Conservation (phyloP, 2,329 filamentous ascomycete species). For the Coleophoma eucalyptorum region DNA sequence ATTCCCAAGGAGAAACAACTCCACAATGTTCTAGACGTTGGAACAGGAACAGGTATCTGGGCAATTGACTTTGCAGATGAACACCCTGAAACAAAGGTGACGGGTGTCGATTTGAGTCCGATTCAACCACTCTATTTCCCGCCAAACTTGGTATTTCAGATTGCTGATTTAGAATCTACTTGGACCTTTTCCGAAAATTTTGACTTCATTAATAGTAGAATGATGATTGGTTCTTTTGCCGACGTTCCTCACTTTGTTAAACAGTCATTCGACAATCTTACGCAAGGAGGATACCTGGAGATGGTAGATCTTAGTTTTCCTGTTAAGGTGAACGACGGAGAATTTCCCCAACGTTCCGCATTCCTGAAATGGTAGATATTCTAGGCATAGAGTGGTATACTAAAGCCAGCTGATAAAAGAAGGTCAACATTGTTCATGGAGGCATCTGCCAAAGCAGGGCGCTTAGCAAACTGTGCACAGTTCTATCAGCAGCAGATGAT, state of each 20-base stretch:
- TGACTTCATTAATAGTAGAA: constrained; percentile 44
- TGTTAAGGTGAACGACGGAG: not conserved
- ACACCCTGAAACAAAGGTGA: constrained; percentile 12
- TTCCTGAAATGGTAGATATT: no score
- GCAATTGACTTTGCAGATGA: constrained; percentile 5
- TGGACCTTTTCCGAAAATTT: constrained; percentile 44
- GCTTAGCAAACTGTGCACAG: not conserved
- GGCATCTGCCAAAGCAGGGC: constrained; percentile 2
- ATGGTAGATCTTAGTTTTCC: not conserved
- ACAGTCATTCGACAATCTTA: constrained; percentile 1
- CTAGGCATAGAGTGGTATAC: no score
- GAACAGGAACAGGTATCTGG: constrained; percentile 1
- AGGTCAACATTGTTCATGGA: not conserved
- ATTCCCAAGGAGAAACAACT: constrained; percentile 12
- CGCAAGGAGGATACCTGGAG: not conserved
- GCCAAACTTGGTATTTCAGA: constrained; percentile 8
- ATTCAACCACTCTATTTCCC: constrained; percentile 25
- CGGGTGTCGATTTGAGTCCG: constrained; percentile 32
- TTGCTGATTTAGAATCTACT: constrained; percentile 46
- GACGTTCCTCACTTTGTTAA: constrained; percentile 2
- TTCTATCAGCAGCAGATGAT: not conserved
- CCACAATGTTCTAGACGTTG: constrained; percentile 3
- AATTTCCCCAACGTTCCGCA: not conserved
- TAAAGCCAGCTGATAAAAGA: not conserved
- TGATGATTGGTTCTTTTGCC: constrained; percentile 15